Evolutionary conservation across 768 basidiomycete species (phyloP).

Genomic region (Pleurotus eryngii): DNA sequence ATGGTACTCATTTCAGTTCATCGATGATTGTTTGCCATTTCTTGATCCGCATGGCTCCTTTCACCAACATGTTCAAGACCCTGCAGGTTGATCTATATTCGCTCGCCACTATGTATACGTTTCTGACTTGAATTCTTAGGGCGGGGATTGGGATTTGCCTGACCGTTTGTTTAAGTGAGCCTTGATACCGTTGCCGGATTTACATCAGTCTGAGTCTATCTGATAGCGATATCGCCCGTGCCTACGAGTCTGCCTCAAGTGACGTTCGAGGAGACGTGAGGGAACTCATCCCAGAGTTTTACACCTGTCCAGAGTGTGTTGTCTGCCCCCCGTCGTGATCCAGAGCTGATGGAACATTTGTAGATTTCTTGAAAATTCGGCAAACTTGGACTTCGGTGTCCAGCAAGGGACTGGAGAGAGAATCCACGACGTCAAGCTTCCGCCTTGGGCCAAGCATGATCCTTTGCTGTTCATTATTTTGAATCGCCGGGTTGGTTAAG

Average conservation of each 20-base stretch:
- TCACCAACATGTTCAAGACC: conserved; percentile 93
- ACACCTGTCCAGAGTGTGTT: conserved; percentile 70
- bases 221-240: conserved; percentile 67
- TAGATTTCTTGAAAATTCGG: conserved; percentile 81
- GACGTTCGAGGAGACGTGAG: conserved; percentile 91
- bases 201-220: no score
- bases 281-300: conserved; percentile 91
- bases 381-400: conserved; percentile 76
- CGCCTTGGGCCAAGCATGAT: conserved; percentile 86
- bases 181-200: no score
- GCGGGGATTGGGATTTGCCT: conserved; percentile 93
- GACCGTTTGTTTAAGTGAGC: conserved; percentile 82
- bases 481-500: conserved; percentile 62
- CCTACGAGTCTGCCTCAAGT: conserved; percentile 80
- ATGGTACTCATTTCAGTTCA: conserved; percentile 93
- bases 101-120: background rate
- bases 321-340: background rate
- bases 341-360: background rate
- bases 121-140: conserved; percentile 29
- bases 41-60: conserved; percentile 85
- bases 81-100: conserved; percentile 41
- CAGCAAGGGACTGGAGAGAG: conserved; percentile 71
- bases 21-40: conserved; percentile 98
- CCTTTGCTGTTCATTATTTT: conserved; percentile 77
- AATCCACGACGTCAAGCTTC: conserved; percentile 85